phyloP scores from a whole-genome alignment of 208 protist genomes.

The Naegleria gruberi region DNA sequence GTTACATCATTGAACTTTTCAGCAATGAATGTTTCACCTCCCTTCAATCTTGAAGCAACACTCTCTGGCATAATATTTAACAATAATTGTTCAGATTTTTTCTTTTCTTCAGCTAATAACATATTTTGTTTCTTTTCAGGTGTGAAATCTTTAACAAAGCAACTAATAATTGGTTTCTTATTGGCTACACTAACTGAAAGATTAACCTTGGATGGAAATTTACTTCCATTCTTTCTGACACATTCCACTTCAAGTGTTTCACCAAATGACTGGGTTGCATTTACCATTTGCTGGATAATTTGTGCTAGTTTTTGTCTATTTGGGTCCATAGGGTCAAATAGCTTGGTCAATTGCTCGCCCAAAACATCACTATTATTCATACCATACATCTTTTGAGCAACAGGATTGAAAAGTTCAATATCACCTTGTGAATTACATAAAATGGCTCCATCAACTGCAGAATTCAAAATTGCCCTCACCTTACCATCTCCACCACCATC shows the following conservation, averaged over 20 bases:
- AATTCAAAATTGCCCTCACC: background rate
- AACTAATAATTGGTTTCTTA: background rate
- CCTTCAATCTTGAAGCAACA: background rate
- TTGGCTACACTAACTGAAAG: background rate
- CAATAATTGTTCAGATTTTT: background rate
- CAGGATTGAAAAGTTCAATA: background rate
- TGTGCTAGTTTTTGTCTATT: background rate
- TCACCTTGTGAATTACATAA: background rate
- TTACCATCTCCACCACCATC: background rate
- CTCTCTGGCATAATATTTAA: background rate
- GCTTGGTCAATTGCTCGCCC: too few relatives aligned
- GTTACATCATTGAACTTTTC: conserved; percentile 22
- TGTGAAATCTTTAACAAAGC: background rate
- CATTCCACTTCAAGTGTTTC: background rate
- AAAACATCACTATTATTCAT: background rate
- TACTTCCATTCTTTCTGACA: background rate
- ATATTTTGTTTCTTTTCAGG: background rate
- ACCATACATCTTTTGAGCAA: background rate
- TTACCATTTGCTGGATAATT: background rate
- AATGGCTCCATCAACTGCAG: background rate
- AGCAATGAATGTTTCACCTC: conserved; percentile 20
- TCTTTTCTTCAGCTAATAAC: background rate
- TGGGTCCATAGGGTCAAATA: background rate
- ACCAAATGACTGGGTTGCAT: background rate
- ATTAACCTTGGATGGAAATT: background rate